Evolutionary conservation across 2,329 filamentous ascomycete species (phyloP).

Genomic region (Helicocarpus griseus): DNA sequence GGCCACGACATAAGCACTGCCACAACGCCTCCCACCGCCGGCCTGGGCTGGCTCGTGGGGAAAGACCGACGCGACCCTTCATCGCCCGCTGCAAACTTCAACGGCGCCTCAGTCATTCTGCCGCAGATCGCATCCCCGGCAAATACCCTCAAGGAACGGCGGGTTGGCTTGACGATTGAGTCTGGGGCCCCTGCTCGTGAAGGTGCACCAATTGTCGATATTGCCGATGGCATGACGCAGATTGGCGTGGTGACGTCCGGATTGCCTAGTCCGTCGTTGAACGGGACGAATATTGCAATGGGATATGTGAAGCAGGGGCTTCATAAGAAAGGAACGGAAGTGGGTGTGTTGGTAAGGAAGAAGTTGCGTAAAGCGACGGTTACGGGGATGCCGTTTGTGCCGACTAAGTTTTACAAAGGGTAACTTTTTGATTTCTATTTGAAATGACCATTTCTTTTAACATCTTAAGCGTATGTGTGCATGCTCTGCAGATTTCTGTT

Average conservation of each 20-base stretch:
- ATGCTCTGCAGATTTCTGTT: too few species aligned
- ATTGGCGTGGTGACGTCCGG: constrained; percentile 82
- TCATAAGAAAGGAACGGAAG: constrained; percentile 75
- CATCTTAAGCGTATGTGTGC: too few species aligned
- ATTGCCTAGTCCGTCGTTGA: constrained; percentile 74
- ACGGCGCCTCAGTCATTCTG: constrained; percentile 70
- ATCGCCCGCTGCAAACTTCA: constrained; percentile 57
- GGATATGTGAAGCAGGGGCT: constrained; percentile 73
- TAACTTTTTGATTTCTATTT: constrained; percentile 1
- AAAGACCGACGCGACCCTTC: constrained; percentile 56
- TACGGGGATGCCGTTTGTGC: constrained; percentile 81
- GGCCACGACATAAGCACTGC: constrained; percentile 89
- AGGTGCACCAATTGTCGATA: constrained; percentile 65
- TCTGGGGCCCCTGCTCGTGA: constrained; percentile 78
- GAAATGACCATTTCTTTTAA: too few species aligned
- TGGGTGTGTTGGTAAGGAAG: constrained; percentile 68
- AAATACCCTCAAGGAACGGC: constrained; percentile 58
- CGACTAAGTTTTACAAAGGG: constrained; percentile 61
- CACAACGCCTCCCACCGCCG: constrained; percentile 58
- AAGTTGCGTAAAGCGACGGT: constrained; percentile 66
- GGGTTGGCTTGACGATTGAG: constrained; percentile 72
- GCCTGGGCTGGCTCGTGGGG: constrained; percentile 71
- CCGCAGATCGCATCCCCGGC: constrained; percentile 51
- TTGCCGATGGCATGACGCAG: constrained; percentile 45
- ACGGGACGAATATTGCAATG: constrained; percentile 86